Percentiles rank a stretch among this genome's conserved stretches.
phyloP scores from a whole-genome alignment of 2,329 filamentous ascomycete genomes.

The Aspergillus transmontanensis region DNA sequence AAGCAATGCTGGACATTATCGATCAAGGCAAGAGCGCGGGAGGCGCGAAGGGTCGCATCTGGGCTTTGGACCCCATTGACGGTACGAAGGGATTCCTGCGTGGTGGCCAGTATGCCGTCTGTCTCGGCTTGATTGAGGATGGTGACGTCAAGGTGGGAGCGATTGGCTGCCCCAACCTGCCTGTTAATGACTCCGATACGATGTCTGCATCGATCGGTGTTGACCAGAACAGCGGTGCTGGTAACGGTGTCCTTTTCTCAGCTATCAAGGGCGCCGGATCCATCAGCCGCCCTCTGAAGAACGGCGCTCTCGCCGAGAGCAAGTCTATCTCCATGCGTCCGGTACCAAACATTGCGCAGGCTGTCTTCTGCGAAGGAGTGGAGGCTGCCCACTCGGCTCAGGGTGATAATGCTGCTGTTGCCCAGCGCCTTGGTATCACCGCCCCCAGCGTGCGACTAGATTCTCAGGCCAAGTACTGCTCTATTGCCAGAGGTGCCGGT shows the following conservation, averaged over 20 bases:
- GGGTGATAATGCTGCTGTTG: slow-evolving; percentile 82
- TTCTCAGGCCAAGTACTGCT: slow-evolving; percentile 96
- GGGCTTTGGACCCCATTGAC: slow-evolving; percentile 97
- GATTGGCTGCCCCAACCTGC: slow-evolving; percentile 92
- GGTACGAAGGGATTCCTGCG: slow-evolving; percentile 96
- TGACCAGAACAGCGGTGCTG: slow-evolving; percentile 72
- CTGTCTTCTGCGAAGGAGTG: slow-evolving; percentile 95
- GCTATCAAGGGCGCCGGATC: slow-evolving; percentile 80
- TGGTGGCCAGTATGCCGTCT: slow-evolving; percentile 96
- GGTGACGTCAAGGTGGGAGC: slow-evolving; percentile 93
- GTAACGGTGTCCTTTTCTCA: slow-evolving; percentile 84
- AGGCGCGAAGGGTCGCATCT: slow-evolving; percentile 64
- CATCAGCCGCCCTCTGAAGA: slow-evolving; percentile 73
- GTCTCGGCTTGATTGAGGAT: slow-evolving; percentile 87
- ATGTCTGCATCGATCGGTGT: slow-evolving; percentile 72
- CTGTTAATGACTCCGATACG: slow-evolving; percentile 75
- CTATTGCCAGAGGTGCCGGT: slow-evolving; percentile 88
- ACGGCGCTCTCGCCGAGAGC: slow-evolving; percentile 44
- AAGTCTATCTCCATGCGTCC: slow-evolving; percentile 78
- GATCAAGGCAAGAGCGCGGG: slow-evolving; percentile 54
- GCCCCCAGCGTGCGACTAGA: slow-evolving; percentile 92
- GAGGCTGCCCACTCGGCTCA: slow-evolving; percentile 92
- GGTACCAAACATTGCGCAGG: slow-evolving; percentile 71
- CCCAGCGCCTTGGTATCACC: slow-evolving; percentile 81
- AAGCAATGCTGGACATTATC: slow-evolving; percentile 62